Percentiles rank a stretch among this genome's conserved stretches.
phyloP scores from a whole-genome alignment of 2,329 filamentous ascomycete species.

The Chrysoporthe deuterocubensis region DNA sequence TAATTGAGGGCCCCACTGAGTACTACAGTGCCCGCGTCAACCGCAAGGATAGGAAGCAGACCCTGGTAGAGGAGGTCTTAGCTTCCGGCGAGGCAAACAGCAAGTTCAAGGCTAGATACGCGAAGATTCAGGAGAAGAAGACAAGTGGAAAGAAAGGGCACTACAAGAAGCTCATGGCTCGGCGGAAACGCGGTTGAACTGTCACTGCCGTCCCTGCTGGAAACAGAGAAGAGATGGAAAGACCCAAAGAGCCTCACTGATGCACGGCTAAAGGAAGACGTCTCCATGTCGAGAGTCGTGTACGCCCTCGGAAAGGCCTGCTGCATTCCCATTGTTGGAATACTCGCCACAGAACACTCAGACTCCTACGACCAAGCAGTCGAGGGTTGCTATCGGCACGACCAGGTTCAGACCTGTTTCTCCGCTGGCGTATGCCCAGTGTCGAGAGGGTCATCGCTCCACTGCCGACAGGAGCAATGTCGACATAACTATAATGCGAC shows the following conservation, averaged over 20 bases:
- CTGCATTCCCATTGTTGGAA: not conserved
- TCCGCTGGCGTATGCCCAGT: not conserved
- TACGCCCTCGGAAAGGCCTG: not conserved
- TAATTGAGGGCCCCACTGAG: slow-evolving; percentile 87
- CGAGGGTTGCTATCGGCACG: not conserved
- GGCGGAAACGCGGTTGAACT: slow-evolving; percentile 34
- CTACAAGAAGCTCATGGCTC: slow-evolving; percentile 77
- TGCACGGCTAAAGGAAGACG: not conserved
- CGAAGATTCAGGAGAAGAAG: slow-evolving; percentile 80
- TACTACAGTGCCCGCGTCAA: slow-evolving; percentile 80
- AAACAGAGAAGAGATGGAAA: not conserved
- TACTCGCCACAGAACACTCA: not conserved
- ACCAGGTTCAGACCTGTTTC: not conserved
- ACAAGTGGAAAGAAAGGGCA: slow-evolving; percentile 86
- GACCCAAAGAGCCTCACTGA: not conserved
- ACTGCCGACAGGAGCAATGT: not conserved
- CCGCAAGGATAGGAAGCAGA: slow-evolving; percentile 86
- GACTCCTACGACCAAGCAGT: not conserved
- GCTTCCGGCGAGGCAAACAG: slow-evolving; percentile 65
- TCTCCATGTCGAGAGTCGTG: not conserved
- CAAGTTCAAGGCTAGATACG: slow-evolving; percentile 87
- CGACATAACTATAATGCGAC: not conserved
- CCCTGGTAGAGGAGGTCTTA: slow-evolving; percentile 83
- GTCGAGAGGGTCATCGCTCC: not conserved
- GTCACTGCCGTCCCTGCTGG: not conserved